phyloP scores from a whole-genome alignment of 2,329 filamentous ascomycete genomes.

The Orbilia quercus region DNA sequence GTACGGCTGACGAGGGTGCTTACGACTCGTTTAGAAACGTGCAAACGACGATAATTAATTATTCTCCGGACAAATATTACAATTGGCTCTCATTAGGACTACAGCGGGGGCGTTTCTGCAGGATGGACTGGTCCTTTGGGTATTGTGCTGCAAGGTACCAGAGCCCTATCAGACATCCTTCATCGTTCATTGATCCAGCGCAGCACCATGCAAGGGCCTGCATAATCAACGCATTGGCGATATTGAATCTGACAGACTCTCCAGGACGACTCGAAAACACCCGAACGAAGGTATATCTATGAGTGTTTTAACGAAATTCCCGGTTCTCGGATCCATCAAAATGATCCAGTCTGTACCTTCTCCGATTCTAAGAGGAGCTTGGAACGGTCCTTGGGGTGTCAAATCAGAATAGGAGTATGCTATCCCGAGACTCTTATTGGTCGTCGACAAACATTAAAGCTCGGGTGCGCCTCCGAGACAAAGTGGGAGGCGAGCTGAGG shows the following conservation, averaged over 20 bases:
- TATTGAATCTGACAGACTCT: constrained; percentile 29
- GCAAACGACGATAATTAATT: constrained; percentile 33
- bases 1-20: constrained; percentile 23
- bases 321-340: constrained; percentile 39
- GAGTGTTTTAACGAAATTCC: constrained; percentile 25
- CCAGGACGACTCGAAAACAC: constrained; percentile 29
- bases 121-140: constrained; percentile 8
- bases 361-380: constrained; percentile 20
- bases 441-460: constrained; percentile 24
- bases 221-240: constrained; percentile 37
- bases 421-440: constrained; percentile 33
- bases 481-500: constrained; percentile 43
- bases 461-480: constrained; percentile 35
- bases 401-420: constrained; percentile 40
- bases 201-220: constrained; percentile 3
- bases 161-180: constrained; percentile 43
- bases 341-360: constrained; percentile 1
- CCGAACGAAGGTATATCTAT: constrained; percentile 35
- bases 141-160: constrained; percentile 19
- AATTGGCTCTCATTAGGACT: too few relatives aligned
- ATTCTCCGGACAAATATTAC: constrained; percentile 22
- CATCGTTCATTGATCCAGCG: constrained; percentile 14
- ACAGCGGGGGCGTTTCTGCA: constrained; percentile 42
- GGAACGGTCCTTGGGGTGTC: constrained; percentile 32
- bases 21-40: constrained; percentile 43